Evolutionary conservation across 768 basidiomycete species (phyloP).

Genomic region (Mycena capillaripes): DNA sequence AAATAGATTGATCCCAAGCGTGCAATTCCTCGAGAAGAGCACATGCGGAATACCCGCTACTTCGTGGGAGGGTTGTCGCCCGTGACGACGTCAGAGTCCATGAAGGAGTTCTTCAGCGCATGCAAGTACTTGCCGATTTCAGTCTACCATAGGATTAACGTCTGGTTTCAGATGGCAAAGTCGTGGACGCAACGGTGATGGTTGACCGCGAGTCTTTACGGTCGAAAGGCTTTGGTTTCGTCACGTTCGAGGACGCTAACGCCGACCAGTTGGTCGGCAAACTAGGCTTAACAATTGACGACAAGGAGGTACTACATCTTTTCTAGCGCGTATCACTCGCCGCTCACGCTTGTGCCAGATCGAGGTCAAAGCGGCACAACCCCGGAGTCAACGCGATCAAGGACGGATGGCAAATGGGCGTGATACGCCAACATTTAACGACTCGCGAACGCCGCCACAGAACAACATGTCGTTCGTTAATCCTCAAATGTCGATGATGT

Average conservation of each 20-base stretch:
- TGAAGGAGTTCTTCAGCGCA: slow-evolving; percentile 77
- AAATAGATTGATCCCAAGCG: slow-evolving; percentile 86
- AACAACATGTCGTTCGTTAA: slow-evolving; percentile 47
- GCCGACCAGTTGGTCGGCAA: slow-evolving; percentile 78
- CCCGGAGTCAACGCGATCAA: slow-evolving; percentile 74
- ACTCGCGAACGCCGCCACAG: slow-evolving; percentile 50
- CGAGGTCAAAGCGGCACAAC: slow-evolving; percentile 87
- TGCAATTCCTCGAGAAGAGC: slow-evolving; percentile 88
- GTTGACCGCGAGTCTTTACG: slow-evolving; percentile 81
- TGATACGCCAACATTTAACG: slow-evolving; percentile 47
- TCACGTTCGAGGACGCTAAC: slow-evolving; percentile 81
- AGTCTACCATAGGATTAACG: neutral
- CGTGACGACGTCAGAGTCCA: slow-evolving; percentile 75
- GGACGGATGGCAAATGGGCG: slow-evolving; percentile 49
- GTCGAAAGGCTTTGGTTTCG: slow-evolving; percentile 89
- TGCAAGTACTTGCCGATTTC: slow-evolving; percentile 42
- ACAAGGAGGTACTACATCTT: slow-evolving; percentile 70
- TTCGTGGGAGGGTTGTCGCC: slow-evolving; percentile 86
- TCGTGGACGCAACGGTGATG: slow-evolving; percentile 90
- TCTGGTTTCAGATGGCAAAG: slow-evolving; percentile 65
- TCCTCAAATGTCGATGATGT: slow-evolving; percentile 69
- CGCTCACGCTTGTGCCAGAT: slow-evolving; percentile 60
- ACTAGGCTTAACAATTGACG: slow-evolving; percentile 78
- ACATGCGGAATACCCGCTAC: slow-evolving; percentile 80
- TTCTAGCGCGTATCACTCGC: too few species aligned